Base-by-base conservation (phyloP, 1,139 yeast genomes). In the Geotrichum bryndzae region DNA sequence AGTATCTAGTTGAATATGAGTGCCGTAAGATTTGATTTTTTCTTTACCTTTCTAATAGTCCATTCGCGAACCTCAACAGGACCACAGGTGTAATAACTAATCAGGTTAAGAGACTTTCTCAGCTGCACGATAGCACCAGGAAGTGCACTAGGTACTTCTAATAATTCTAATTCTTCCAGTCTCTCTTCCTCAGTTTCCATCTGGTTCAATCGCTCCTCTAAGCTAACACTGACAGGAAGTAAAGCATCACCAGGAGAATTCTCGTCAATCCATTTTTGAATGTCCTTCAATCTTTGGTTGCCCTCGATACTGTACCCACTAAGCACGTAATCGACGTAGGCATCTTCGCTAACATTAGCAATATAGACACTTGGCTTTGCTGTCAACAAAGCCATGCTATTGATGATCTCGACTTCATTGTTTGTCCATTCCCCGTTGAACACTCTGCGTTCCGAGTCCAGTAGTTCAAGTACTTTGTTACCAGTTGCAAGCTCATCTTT, bases 291-390 rank as follows among this genome's bases (percentile, higher is more conserved):
- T 27, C 61, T 25, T 2, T 51, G 22, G 29, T 51, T 59, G 45
- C 57, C 35, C n/a, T 41, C 57, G 54, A 45, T 54, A 27, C 22
- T 38, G 22, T 15, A 27, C 1, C 58, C 50, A 31, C 57, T 51
- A 11, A 41, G n/a, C 15, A 48, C 33, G 23, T 55, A 59, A 31
- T 61, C 66, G 86, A 83, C 84, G 87, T 90, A 82, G 86, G 91
- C 89, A 85, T 90, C 86, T 85, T 90, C 97, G 54, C 94, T 85
- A 73, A 91, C 82, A 79, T 91, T 91, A 70, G 90, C 89, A 76
- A 91, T 81, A 77, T 89, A 91, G 68, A 91, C 91, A 72, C 92
- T 85, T 71, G 97, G 97, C 78, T 92, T 92, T 67, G 97, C 96
- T 33, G 97, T 90, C 73, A 91, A 83, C 53, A 74, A 66, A 69